Conservation (phyloP, 495 filamentous ascomycete genomes). For the Parmelia sp. region DNA sequence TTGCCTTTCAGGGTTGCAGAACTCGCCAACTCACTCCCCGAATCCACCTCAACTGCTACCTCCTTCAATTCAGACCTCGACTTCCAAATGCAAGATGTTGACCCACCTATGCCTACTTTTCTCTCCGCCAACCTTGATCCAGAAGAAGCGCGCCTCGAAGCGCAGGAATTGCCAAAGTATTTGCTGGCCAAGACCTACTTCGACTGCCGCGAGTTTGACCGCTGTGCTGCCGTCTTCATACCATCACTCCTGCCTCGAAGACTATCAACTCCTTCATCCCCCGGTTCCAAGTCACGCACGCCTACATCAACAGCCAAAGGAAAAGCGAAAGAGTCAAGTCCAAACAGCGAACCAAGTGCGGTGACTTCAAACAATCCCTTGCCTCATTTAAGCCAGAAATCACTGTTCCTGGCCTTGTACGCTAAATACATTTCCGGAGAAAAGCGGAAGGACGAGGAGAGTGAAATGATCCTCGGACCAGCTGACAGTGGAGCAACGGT, state of each 20-base stretch:
- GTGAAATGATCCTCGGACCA: constrained; percentile 95
- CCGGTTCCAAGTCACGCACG: constrained; percentile 38
- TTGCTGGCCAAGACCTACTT: constrained; percentile 93
- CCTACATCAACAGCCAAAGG: constrained; percentile 50
- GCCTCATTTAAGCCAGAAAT: constrained; percentile 71
- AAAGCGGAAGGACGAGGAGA: constrained; percentile 92
- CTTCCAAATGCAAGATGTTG: constrained; percentile 49
- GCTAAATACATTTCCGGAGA: constrained; percentile 89
- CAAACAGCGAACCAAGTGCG: constrained; percentile 29
- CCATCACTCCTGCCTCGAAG: constrained; percentile 63
- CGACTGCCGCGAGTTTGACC: constrained; percentile 91
- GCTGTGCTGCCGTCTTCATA: constrained; percentile 85
- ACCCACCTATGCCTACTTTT: constrained; percentile 41
- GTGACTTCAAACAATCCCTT: constrained; percentile 37
- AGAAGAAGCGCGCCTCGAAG: constrained; percentile 69
- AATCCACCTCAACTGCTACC: constrained; percentile 30
- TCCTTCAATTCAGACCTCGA: constrained; percentile 50
- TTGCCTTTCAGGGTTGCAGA: constrained; percentile 73
- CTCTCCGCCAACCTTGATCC: constrained; percentile 48
- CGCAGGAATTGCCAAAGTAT: constrained; percentile 71
- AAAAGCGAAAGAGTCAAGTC: constrained; percentile 34
- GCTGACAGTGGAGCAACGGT: constrained; percentile 73
- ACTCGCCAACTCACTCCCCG: constrained; percentile 72
- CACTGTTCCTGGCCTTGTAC: constrained; percentile 88
- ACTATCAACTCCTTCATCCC: constrained; percentile 45